Evolutionary conservation across 2,329 filamentous ascomycete species (phyloP), one percentile per base, ranked within the genome.

Genomic region (Capronia americana): DNA sequence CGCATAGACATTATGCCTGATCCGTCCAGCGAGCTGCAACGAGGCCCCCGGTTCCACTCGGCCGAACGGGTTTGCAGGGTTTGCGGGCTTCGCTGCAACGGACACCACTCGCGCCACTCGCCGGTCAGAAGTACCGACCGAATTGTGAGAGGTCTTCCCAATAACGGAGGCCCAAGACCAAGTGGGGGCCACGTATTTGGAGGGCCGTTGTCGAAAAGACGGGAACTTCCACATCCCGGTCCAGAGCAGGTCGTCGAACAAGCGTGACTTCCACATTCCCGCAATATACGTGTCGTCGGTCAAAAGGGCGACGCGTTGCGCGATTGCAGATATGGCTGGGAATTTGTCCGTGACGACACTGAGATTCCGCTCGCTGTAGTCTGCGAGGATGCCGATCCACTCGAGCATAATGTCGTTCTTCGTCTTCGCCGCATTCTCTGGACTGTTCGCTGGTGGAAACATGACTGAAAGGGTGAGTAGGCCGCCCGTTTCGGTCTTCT

Each of bases 151-250:
- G 14, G 24, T 30, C 53, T 32, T 30, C 5, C 53, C 53, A 20
- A 55, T 34, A 14, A 55, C 53, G 10, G 53, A 55, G 28, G 53
- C 53, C 53, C 53, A 55, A 17, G 53, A 55, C 53, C 53, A 55
- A n/a, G 53, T 30, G 3, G 53, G 53, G 28, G 53, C 53, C 24
- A 55, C 53, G 28, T 55, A 55, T 10, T 6, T 32, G 28, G 24
- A 20, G 8, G 53, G 28, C 17, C 53, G 53, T 55, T 28, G 11
- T 55, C 53, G 24, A 32, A 28, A 55, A 20, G 53, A 55, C 17
- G 53, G 53, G 28, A 55, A 55, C 28, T 55, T 55, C 53, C 53
- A 55, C 53, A 55, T 17, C 53, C 53, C 53, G 28, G 53, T 55
- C 53, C 53, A 55, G 1, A 55, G 28, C 53, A 55, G 28, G 17